A percentile compares a stretch with the other conserved stretches of the same genome.
phyloP scores from a whole-genome alignment of 352 stramenopile species.

The Pythium periplocum region DNA sequence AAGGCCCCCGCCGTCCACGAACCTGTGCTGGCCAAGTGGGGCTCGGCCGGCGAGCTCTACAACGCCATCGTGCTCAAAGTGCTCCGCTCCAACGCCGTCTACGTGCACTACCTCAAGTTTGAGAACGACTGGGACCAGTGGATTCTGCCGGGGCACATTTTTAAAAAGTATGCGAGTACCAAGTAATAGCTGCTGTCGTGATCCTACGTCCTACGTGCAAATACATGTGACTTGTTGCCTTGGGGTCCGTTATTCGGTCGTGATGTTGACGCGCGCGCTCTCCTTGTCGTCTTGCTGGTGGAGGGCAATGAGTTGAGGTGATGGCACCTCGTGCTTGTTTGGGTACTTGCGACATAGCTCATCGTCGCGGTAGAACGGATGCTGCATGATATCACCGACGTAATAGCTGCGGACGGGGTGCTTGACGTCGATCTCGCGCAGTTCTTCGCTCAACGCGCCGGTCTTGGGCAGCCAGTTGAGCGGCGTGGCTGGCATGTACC shows the following conservation, averaged over 20 bases:
- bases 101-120: slow-evolving; percentile 82
- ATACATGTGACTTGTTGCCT: no score
- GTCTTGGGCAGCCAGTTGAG: slow-evolving; percentile 35
- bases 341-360: slow-evolving; percentile 15
- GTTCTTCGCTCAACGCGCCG: slow-evolving; percentile 17
- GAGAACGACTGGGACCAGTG: slow-evolving; percentile 85
- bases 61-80: slow-evolving; percentile 78
- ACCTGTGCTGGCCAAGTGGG: slow-evolving; percentile 69
- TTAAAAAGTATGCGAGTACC: slow-evolving; percentile 49
- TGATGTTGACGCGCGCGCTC: slow-evolving; percentile 12
- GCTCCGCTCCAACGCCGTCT: slow-evolving; percentile 65
- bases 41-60: slow-evolving; percentile 63
- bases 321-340: slow-evolving; percentile 12
- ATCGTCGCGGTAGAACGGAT: slow-evolving; percentile 23
- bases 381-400: slow-evolving; percentile 15
- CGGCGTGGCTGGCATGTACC: slow-evolving; percentile 38
- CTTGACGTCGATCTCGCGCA: slow-evolving; percentile 22
- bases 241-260: slow-evolving; percentile 8
- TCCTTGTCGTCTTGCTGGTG: slow-evolving; percentile 17
- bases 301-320: slow-evolving; percentile 5
- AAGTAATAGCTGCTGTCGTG: background rate
- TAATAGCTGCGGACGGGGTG: slow-evolving; percentile 22
- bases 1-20: slow-evolving; percentile 67
- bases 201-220: no score
- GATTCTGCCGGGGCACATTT: slow-evolving; percentile 74